A percentile compares a stretch with the other conserved stretches of the same genome.
These are phyloP conservation scores for Veloporphyrellus conicus DNA, from an alignment of 1,284 basidiomycete species.

Conservation along the genomic window DNA sequence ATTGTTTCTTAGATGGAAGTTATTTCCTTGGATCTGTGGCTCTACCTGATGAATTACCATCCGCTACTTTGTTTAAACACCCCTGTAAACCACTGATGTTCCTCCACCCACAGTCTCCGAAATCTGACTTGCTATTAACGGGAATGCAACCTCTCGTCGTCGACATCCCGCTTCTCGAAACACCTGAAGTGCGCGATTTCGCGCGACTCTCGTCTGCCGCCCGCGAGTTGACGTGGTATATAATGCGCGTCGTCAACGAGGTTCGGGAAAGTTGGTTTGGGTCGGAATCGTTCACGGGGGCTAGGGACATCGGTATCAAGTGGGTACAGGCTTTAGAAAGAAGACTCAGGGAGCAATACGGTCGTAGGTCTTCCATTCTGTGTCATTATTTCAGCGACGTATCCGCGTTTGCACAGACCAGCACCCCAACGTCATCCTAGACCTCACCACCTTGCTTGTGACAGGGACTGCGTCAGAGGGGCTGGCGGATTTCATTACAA, in stretches of 20 bases:
- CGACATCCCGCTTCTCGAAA: constrained; percentile 54
- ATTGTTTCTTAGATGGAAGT: constrained; percentile 73
- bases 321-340: constrained; percentile 64
- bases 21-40: constrained; percentile 67
- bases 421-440: constrained; percentile 58
- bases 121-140: constrained; percentile 30
- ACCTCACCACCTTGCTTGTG: constrained; percentile 66
- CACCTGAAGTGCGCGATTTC: constrained; percentile 57
- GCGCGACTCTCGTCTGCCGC: constrained; percentile 67
- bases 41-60: constrained; percentile 35
- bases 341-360: constrained; percentile 59
- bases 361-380: constrained; percentile 45
- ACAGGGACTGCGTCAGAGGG: constrained; percentile 67
- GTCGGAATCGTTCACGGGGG: constrained; percentile 57
- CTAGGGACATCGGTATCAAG: constrained; percentile 65
- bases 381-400: constrained; percentile 6
- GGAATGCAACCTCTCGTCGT: constrained; percentile 47
- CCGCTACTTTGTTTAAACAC: constrained; percentile 48
- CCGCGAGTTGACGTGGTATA: constrained; percentile 67
- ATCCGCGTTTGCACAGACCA: constrained; percentile 40
- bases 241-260: constrained; percentile 63
- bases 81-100: constrained; percentile 44
- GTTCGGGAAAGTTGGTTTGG: constrained; percentile 71
- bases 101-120: constrained; percentile 39
- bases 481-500: constrained; percentile 67